Evolutionary conservation across 2,329 filamentous ascomycete genomes (phyloP).

Genomic region (Geosmithia putterillii): DNA sequence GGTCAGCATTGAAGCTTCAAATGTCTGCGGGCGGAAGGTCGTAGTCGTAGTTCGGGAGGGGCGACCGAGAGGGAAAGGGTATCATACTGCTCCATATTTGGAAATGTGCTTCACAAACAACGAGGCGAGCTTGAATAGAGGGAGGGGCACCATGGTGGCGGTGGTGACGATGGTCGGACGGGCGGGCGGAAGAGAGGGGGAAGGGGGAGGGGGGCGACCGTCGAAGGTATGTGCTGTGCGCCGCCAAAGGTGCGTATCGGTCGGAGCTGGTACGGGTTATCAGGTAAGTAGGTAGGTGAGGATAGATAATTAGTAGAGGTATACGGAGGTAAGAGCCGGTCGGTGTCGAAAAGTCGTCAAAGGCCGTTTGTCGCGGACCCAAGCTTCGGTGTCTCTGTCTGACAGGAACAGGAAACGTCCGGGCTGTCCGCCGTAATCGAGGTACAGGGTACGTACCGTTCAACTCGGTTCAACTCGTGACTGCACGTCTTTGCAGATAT

Average conservation of each 20-base stretch:
- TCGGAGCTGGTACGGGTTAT: too few species aligned
- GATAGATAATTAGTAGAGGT: not conserved
- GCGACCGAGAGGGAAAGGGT: not conserved
- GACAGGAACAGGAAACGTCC: not conserved
- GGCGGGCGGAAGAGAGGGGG: too few species aligned
- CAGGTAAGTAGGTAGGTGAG: too few species aligned
- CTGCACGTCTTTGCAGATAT: too few species aligned
- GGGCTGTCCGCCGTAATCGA: not conserved
- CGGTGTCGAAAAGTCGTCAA: not conserved
- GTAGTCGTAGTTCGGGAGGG: not conserved
- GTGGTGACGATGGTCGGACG: not conserved
- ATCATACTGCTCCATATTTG: slow-evolving; percentile 55
- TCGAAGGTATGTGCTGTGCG: too few species aligned
- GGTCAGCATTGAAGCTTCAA: not conserved
- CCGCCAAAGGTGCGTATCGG: too few species aligned
- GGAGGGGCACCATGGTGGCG: slow-evolving; percentile 46
- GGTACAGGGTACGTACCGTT: not conserved
- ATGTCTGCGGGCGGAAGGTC: not conserved
- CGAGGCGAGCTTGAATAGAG: slow-evolving; percentile 54
- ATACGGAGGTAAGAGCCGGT: not conserved
- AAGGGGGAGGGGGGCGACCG: not conserved
- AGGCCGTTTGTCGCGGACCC: not conserved
- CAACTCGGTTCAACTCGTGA: not conserved
- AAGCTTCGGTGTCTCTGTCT: not conserved
- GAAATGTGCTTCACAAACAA: slow-evolving; percentile 54